Conservation (phyloP, 2,329 filamentous ascomycete genomes). For the Cladosporium sp. region DNA sequence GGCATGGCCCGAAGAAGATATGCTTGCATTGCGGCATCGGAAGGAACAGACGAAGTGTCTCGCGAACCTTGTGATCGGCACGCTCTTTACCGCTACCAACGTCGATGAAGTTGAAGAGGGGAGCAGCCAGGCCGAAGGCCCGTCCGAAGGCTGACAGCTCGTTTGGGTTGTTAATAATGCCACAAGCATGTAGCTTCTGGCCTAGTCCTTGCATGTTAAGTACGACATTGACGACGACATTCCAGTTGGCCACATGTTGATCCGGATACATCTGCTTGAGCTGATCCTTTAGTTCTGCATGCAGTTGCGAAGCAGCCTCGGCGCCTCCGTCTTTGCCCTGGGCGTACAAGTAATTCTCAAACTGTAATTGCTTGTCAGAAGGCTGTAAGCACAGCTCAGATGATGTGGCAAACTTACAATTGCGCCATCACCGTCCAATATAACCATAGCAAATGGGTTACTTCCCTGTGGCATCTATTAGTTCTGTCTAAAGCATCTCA, state of each 20-base stretch:
- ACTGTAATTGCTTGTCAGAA: slow-evolving; percentile 28
- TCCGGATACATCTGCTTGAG: slow-evolving; percentile 38
- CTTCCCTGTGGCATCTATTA: slow-evolving; percentile 19
- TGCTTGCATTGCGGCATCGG: slow-evolving; percentile 42
- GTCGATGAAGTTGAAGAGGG: slow-evolving; percentile 46
- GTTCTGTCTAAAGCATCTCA: neutral
- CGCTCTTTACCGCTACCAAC: slow-evolving; percentile 44
- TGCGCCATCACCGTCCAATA: slow-evolving; percentile 49
- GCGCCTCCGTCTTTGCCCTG: slow-evolving; percentile 42
- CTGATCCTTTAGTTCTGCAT: slow-evolving; percentile 39
- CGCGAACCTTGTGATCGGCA: slow-evolving; percentile 44
- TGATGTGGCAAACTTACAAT: slow-evolving; percentile 31
- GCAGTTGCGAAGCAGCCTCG: slow-evolving; percentile 42
- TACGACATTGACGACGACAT: slow-evolving; percentile 45
- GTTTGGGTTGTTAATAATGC: slow-evolving; percentile 36
- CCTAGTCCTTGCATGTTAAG: slow-evolving; percentile 45
- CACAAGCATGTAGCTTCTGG: slow-evolving; percentile 37
- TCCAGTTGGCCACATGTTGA: slow-evolving; percentile 36
- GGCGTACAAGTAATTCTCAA: slow-evolving; percentile 41
- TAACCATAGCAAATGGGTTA: slow-evolving; percentile 42
- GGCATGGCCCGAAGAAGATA: slow-evolving; percentile 46
- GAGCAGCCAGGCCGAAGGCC: slow-evolving; percentile 41
- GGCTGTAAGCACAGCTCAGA: neutral
- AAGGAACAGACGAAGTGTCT: slow-evolving; percentile 45
- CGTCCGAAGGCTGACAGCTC: slow-evolving; percentile 42